These are phyloP conservation scores for Punctularia strigosozonata DNA, from an alignment of 768 basidiomycete species.

Conservation along the genomic window DNA sequence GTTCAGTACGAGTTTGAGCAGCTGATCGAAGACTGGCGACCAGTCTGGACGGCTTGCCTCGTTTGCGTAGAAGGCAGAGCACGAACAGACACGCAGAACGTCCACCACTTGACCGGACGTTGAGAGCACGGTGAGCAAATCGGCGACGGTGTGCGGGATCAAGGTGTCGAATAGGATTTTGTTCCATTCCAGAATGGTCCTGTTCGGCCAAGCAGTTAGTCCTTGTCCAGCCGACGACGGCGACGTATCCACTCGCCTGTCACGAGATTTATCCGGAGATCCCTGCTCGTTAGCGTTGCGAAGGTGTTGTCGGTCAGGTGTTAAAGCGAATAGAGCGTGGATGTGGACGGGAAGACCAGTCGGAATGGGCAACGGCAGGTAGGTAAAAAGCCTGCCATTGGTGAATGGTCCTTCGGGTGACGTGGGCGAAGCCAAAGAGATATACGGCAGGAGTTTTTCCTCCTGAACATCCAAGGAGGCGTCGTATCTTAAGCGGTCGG, in stretches of 20 bases:
- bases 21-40: too few relatives aligned
- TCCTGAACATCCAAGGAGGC: not conserved
- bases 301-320: constrained; percentile 31
- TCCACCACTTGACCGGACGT: constrained; percentile 33
- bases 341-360: constrained; percentile 35
- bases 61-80: too few relatives aligned
- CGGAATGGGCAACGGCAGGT: constrained; percentile 32
- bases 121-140: too few relatives aligned
- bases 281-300: constrained; percentile 29
- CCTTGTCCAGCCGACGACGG: too few relatives aligned
- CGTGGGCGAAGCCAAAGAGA: constrained; percentile 27
- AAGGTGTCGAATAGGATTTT: constrained; percentile 28
- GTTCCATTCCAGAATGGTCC: constrained; percentile 38
- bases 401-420: constrained; percentile 6
- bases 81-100: too few relatives aligned
- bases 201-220: too few relatives aligned
- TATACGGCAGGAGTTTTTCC: constrained; percentile 25
- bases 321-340: constrained; percentile 35
- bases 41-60: too few relatives aligned
- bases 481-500: constrained; percentile 12
- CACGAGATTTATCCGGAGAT: constrained; percentile 23
- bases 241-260: too few relatives aligned
- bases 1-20: too few relatives aligned
- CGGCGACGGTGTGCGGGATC: constrained; percentile 33
- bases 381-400: constrained; percentile 35